Percentiles rank a stretch among this genome's conserved stretches.
Evolutionary conservation across 306 rosid genomes (phyloP).

Genomic region (Cicer arietinum): DNA sequence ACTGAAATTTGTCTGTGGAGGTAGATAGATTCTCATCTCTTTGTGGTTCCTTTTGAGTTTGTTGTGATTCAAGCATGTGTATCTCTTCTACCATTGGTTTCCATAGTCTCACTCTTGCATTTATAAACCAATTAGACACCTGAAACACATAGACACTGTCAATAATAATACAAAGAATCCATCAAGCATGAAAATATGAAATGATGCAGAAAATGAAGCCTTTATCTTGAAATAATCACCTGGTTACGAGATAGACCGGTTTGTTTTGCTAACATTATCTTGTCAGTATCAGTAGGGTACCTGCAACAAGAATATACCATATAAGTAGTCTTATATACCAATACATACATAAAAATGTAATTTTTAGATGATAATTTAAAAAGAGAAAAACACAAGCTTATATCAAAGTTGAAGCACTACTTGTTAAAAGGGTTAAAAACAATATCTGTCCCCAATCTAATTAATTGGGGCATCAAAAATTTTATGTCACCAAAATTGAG

Average conservation of each 20-base stretch:
- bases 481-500: background rate
- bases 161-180: too few relatives aligned
- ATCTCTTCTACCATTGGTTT: constrained; percentile 85
- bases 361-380: background rate
- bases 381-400: background rate
- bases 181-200: background rate
- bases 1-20: constrained; percentile 29
- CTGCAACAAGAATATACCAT: constrained; percentile 47
- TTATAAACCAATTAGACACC: too few relatives aligned
- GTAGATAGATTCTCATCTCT: constrained; percentile 69
- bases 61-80: constrained; percentile 75
- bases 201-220: background rate
- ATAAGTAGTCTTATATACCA: background rate
- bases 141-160: background rate
- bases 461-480: too few relatives aligned
- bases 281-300: constrained; percentile 88
- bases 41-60: constrained; percentile 56
- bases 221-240: constrained; percentile 46
- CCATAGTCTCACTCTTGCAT: too few relatives aligned
- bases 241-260: constrained; percentile 94
- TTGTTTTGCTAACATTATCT: constrained; percentile 84
- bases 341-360: too few relatives aligned
- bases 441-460: too few relatives aligned
- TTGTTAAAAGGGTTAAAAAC: too few relatives aligned
- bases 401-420: too few relatives aligned